phyloP scores from a whole-genome alignment of 2,329 filamentous ascomycete genomes.

The Aspergillus sp. region DNA sequence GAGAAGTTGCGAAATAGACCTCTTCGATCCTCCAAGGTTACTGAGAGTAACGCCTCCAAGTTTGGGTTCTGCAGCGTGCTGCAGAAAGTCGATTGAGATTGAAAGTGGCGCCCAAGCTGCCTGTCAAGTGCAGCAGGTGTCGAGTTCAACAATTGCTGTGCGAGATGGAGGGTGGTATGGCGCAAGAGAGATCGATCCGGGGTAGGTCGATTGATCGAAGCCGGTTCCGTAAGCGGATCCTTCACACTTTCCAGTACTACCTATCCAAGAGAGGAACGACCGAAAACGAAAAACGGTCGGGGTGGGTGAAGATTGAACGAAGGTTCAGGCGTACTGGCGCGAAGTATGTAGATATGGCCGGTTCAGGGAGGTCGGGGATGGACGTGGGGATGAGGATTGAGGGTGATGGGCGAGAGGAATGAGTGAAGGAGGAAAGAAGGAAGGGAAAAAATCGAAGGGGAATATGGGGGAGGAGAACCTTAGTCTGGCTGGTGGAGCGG shows the following conservation, averaged over 20 bases:
- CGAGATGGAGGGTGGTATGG: background rate
- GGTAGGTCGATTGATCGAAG: constrained; percentile 2
- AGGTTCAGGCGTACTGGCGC: background rate
- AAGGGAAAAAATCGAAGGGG: constrained; percentile 21
- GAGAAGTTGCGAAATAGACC: constrained; percentile 25
- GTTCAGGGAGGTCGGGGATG: constrained; percentile 23
- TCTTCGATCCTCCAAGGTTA: constrained; percentile 20
- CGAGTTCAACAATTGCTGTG: constrained; percentile 1
- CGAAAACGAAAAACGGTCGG: constrained; percentile 23
- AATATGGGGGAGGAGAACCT: constrained; percentile 28
- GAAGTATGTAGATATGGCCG: constrained; percentile 17
- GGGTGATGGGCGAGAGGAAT: constrained; percentile 20
- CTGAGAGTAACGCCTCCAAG: constrained; percentile 11
- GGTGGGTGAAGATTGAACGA: constrained; percentile 12
- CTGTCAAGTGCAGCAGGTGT: constrained; percentile 20
- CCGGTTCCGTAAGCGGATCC: constrained; percentile 1
- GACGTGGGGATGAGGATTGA: constrained; percentile 20
- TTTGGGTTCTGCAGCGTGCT: constrained; percentile 20
- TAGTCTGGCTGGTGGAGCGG: constrained; percentile 23
- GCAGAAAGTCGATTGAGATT: constrained; percentile 23
- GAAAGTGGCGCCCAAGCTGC: constrained; percentile 21
- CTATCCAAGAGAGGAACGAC: constrained; percentile 10
- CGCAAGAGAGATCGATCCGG: background rate
- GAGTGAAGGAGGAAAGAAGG: constrained; percentile 20
- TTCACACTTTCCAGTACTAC: constrained; percentile 1